These are phyloP conservation scores for Pichia manshurica DNA, from an alignment of 805 yeast species.

Conservation along the genomic window DNA sequence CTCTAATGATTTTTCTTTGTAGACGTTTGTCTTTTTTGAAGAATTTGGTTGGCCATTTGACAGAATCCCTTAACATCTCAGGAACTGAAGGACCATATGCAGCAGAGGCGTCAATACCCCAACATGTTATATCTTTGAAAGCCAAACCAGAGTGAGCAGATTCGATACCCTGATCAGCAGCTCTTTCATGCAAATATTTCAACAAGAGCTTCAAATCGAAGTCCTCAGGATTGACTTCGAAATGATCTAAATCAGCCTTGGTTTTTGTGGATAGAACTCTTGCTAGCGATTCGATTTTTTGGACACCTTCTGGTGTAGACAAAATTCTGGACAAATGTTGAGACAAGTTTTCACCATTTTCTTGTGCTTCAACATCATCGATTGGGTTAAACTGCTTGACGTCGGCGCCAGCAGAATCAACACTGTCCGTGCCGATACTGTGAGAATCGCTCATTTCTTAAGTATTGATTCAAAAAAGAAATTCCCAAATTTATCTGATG, in stretches of 20 bases:
- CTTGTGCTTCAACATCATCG: slow-evolving; percentile 24
- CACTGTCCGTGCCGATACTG: slow-evolving; percentile 20
- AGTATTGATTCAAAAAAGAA: too few relatives aligned
- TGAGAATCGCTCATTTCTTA: slow-evolving; percentile 6
- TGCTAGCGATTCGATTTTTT: slow-evolving; percentile 42
- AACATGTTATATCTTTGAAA: slow-evolving; percentile 38
- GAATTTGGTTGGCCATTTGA: slow-evolving; percentile 27
- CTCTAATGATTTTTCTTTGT: slow-evolving; percentile 34
- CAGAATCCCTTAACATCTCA: slow-evolving; percentile 35
- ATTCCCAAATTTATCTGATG: too few relatives aligned
- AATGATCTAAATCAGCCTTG: slow-evolving; percentile 37
- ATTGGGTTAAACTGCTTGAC: slow-evolving; percentile 24
- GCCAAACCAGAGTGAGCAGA: slow-evolving; percentile 48
- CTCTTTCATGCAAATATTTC: slow-evolving; percentile 34
- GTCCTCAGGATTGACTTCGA: slow-evolving; percentile 41
- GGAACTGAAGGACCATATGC: slow-evolving; percentile 44
- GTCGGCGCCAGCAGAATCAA: slow-evolving; percentile 22
- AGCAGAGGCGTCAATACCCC: slow-evolving; percentile 49
- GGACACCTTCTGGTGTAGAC: slow-evolving; percentile 24
- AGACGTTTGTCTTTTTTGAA: slow-evolving; percentile 31
- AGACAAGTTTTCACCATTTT: slow-evolving; percentile 21
- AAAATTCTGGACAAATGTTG: slow-evolving; percentile 25
- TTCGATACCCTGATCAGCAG: slow-evolving; percentile 40
- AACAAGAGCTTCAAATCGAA: slow-evolving; percentile 41
- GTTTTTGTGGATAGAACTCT: slow-evolving; percentile 46